Base-by-base conservation (phyloP, 768 basidiomycete species). In the Pleurotus salmoneostramineus region DNA sequence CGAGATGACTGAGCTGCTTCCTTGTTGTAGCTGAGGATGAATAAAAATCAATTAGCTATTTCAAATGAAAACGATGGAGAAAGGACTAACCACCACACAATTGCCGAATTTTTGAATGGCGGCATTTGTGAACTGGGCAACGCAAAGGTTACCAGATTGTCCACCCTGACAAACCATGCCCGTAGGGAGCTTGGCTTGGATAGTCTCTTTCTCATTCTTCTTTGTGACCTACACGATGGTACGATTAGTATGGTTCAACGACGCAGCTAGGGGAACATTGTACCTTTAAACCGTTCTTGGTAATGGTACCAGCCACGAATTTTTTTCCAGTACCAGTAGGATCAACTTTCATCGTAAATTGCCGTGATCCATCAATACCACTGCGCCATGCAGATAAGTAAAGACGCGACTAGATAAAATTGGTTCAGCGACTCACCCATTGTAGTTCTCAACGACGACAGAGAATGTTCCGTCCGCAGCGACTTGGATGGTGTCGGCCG, bases 121-220 rank as follows among this genome's bases (percentile, higher is more conserved):
- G 21, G 77, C 67, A 17, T 80, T 80, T 44, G 69, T 75, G 63
- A 84, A 79, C 33, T 78, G 76, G 69, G 75, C 79, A 58, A 85
- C 69, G 67, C 83, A 85, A 33, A 73, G 70, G 65, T 81, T 72
- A 1, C 70, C 67, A 3, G 68, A 57, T 1, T 67, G 34, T 35
- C 83, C 83, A 52, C 83, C 83, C 6, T 76, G 71, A 66, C 83
- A 85, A 56, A 67, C 74, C 6, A 77, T 81, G 17, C 75, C 76
- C 27, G 77, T 65, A 4, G 83, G 82, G 36, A 85, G 70, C 57
- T 72, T 60, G 47, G 77, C 81, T 0, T 67, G 66, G 55, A 84
- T 65, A 55, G 69, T 64, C 58, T 80, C 70, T 33, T 78, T 73
- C 37, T 74, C 73, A 14, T 67, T 64, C 15, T 36, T 59, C 6